Percentiles rank a stretch among this genome's conserved stretches.
These are phyloP conservation scores for Argentina anserina DNA, from an alignment of 306 rosid genomes.

Conservation along the genomic window DNA sequence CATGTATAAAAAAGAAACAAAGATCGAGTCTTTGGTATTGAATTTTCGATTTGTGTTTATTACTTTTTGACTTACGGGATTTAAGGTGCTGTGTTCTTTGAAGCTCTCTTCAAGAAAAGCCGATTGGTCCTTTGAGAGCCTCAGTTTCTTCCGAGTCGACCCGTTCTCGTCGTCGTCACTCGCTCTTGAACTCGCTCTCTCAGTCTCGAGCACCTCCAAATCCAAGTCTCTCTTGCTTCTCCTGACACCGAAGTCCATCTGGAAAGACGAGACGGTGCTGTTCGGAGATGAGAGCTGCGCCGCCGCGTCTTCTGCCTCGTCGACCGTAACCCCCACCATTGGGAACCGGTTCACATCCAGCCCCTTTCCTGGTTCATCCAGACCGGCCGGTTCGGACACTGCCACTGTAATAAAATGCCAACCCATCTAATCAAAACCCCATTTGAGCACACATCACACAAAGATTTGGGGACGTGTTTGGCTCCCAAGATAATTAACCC, in stretches of 20 bases:
- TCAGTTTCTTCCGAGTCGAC: slow-evolving; percentile 75
- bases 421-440: not conserved
- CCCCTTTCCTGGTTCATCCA: slow-evolving; percentile 46
- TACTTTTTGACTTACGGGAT: slow-evolving; percentile 57
- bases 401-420: slow-evolving; percentile 28
- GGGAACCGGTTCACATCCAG: slow-evolving; percentile 59
- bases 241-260: slow-evolving; percentile 53
- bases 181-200: slow-evolving; percentile 58
- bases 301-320: slow-evolving; percentile 51
- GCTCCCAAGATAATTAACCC: not conserved
- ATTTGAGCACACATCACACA: not conserved
- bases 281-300: slow-evolving; percentile 67
- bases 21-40: not conserved
- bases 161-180: slow-evolving; percentile 89
- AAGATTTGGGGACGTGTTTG: not conserved
- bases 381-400: slow-evolving; percentile 36
- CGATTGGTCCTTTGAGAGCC: slow-evolving; percentile 85
- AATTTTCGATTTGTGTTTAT: not conserved
- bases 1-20: not conserved
- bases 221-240: slow-evolving; percentile 55
- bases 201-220: slow-evolving; percentile 31
- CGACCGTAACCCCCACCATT: slow-evolving; percentile 28
- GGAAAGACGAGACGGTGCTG: slow-evolving; percentile 65
- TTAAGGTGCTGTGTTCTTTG: slow-evolving; percentile 90
- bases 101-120: slow-evolving; percentile 90